phyloP scores from a whole-genome alignment of 2,329 filamentous ascomycete genomes.

The Lomentospora prolificans region DNA sequence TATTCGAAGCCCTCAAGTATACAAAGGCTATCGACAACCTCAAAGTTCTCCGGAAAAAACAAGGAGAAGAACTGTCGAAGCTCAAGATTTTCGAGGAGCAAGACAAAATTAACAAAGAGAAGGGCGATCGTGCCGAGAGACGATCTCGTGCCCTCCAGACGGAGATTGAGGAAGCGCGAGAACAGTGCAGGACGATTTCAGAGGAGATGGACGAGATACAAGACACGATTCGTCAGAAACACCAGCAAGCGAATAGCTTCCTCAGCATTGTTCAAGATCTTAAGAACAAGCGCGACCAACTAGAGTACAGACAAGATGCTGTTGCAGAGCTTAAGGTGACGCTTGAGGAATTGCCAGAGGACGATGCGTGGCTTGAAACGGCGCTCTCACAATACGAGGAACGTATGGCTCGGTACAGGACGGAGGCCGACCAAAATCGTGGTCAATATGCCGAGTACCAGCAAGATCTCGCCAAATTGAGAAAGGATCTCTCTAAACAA shows the following conservation, averaged over 20 bases:
- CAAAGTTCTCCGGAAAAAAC: slow-evolving; percentile 73
- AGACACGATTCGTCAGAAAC: slow-evolving; percentile 52
- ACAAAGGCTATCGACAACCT: slow-evolving; percentile 96
- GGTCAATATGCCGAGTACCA: slow-evolving; percentile 58
- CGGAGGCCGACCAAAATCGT: slow-evolving; percentile 54
- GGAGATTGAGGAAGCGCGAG: slow-evolving; percentile 53
- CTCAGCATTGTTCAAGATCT: slow-evolving; percentile 66
- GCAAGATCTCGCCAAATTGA: slow-evolving; percentile 31
- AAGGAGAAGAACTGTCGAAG: slow-evolving; percentile 63
- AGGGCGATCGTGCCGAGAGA: slow-evolving; percentile 62
- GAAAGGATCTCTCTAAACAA: slow-evolving; percentile 39
- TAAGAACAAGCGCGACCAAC: slow-evolving; percentile 65
- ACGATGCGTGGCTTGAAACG: slow-evolving; percentile 64
- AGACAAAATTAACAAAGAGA: slow-evolving; percentile 76
- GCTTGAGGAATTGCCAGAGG: slow-evolving; percentile 67
- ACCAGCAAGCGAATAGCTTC: slow-evolving; percentile 63
- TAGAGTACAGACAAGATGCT: slow-evolving; percentile 58
- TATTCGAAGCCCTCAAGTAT: slow-evolving; percentile 95
- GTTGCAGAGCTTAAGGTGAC: slow-evolving; percentile 61
- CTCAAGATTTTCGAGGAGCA: slow-evolving; percentile 67
- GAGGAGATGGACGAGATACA: slow-evolving; percentile 52
- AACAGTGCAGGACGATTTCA: slow-evolving; percentile 48
- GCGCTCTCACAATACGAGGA: slow-evolving; percentile 71
- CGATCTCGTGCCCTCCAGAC: slow-evolving; percentile 52
- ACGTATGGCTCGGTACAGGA: slow-evolving; percentile 54